phyloP scores from a whole-genome alignment of 2,329 filamentous ascomycete species.

The Cryoendolithus antarcticus region DNA sequence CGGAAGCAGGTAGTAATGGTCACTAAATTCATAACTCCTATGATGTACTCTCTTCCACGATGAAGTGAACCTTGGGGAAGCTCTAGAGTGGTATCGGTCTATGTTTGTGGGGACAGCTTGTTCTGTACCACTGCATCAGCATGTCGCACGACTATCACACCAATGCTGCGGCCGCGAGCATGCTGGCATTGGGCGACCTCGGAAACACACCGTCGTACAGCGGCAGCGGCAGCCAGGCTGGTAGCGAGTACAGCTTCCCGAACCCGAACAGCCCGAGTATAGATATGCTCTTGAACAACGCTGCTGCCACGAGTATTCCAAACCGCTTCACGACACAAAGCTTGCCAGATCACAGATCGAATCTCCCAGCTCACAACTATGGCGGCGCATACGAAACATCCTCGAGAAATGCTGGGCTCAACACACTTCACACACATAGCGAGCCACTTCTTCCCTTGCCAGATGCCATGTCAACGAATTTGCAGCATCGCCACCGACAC shows the following conservation, averaged over 20 bases:
- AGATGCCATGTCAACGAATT: neutral
- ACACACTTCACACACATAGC: neutral
- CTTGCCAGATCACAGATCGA: slow-evolving; percentile 7
- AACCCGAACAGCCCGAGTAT: slow-evolving; percentile 12
- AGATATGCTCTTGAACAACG: slow-evolving; percentile 11
- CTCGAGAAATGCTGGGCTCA: neutral
- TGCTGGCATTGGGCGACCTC: slow-evolving; percentile 12
- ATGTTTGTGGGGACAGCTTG: neutral
- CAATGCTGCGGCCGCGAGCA: slow-evolving; percentile 9
- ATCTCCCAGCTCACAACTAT: slow-evolving; percentile 4
- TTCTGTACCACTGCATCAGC: neutral
- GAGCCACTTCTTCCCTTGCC: neutral
- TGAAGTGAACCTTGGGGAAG: slow-evolving; percentile 1
- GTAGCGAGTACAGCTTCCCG: slow-evolving; percentile 18
- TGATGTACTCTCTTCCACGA: neutral
- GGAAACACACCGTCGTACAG: slow-evolving; percentile 14
- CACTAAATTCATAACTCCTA: too few species aligned
- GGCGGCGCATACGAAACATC: slow-evolving; percentile 4
- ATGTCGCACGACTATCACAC: slow-evolving; percentile 10
- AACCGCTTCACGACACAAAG: slow-evolving; percentile 5
- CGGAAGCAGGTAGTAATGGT: neutral
- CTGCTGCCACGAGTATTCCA: slow-evolving; percentile 1
- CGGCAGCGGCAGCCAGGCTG: slow-evolving; percentile 13
- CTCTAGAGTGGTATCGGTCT: neutral
- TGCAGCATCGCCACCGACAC: slow-evolving; percentile 15